Conservation (phyloP, 208 protist species). For the Naegleria fowleri region DNA sequence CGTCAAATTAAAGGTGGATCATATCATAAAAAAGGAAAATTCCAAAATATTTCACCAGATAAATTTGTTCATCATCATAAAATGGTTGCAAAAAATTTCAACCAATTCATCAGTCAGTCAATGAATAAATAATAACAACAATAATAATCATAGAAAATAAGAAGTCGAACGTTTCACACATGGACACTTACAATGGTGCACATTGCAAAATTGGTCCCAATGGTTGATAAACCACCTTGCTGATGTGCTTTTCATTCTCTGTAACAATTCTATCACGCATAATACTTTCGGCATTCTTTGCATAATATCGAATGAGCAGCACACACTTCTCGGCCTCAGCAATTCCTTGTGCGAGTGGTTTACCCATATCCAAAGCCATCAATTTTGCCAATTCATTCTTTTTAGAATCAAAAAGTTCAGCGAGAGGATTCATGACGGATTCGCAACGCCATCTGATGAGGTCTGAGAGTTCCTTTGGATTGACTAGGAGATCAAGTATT, state of each 20-base stretch:
- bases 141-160: background rate
- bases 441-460: background rate
- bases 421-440: background rate
- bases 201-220: background rate
- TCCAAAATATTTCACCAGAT: too few relatives aligned
- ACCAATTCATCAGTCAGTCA: too few relatives aligned
- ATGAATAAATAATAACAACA: too few relatives aligned
- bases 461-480: background rate
- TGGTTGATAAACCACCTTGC: background rate
- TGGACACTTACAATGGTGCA: background rate
- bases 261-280: background rate
- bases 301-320: background rate
- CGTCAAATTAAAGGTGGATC: too few relatives aligned
- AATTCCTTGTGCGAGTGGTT: background rate
- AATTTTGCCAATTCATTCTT: background rate
- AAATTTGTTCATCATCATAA: too few relatives aligned
- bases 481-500: too few relatives aligned
- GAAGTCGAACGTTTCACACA: background rate
- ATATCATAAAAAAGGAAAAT: too few relatives aligned
- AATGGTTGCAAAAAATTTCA: too few relatives aligned
- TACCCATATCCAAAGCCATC: slow-evolving; percentile 4
- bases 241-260: background rate
- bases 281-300: background rate
- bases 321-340: background rate
- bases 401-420: background rate